phyloP scores from a whole-genome alignment of 441 rosid genomes.

The Aquilaria agallochum region DNA sequence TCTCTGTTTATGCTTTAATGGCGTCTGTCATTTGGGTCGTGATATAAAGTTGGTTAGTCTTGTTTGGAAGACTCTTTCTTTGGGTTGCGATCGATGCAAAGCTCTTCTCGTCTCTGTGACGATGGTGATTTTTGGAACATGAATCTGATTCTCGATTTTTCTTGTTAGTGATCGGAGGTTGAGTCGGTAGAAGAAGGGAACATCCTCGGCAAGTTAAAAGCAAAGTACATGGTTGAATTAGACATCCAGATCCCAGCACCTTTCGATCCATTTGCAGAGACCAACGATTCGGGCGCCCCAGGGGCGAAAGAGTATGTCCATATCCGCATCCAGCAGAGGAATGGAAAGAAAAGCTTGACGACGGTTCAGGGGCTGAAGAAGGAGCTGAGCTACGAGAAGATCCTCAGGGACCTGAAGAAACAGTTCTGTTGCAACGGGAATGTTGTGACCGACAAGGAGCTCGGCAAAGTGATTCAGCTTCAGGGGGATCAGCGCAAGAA shows the following conservation, averaged over 20 bases:
- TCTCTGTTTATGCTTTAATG: no score
- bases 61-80: background rate
- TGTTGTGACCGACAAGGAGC: slow-evolving; percentile 56
- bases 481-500: slow-evolving; percentile 92
- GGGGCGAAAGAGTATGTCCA: slow-evolving; percentile 52
- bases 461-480: slow-evolving; percentile 69
- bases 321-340: slow-evolving; percentile 66
- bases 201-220: slow-evolving; percentile 13
- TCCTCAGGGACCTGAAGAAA: slow-evolving; percentile 55
- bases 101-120: background rate
- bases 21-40: background rate
- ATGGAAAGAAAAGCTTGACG: slow-evolving; percentile 60
- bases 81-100: background rate
- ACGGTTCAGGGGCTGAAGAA: slow-evolving; percentile 57
- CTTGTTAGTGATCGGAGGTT: background rate
- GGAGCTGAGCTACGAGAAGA: slow-evolving; percentile 44
- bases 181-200: slow-evolving; percentile 6
- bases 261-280: slow-evolving; percentile 74
- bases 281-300: slow-evolving; percentile 43
- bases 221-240: slow-evolving; percentile 73
- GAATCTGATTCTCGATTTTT: no score
- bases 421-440: slow-evolving; percentile 63
- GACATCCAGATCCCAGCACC: slow-evolving; percentile 55
- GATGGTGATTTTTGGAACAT: no score
- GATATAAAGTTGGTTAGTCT: background rate